Evolutionary conservation across 495 filamentous ascomycete genomes (phyloP).

Genomic region (Penicillium coprophilum): DNA sequence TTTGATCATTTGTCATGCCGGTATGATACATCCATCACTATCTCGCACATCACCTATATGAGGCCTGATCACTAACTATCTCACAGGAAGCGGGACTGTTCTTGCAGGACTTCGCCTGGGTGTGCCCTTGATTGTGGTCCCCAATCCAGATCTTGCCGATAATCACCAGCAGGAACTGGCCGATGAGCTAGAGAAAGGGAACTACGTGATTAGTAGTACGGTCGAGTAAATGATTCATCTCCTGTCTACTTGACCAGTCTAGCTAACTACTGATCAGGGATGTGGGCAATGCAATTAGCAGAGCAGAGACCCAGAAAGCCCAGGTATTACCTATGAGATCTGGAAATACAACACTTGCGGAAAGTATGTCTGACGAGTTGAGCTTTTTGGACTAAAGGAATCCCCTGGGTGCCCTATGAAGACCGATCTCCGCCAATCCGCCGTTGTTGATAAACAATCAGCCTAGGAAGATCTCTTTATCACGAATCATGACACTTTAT

Average conservation of each 20-base stretch:
- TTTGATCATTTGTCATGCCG: conserved; percentile 86
- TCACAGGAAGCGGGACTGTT: conserved; percentile 81
- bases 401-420: neutral
- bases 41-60: neutral
- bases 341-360: neutral
- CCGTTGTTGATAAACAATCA: neutral
- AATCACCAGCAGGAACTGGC: conserved; percentile 93
- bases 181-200: conserved; percentile 62
- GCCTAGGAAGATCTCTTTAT: neutral
- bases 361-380: conserved; percentile 4
- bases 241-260: neutral
- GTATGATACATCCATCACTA: conserved; percentile 42
- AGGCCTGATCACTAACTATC: neutral
- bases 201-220: conserved; percentile 66
- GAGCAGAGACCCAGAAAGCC: conserved; percentile 9
- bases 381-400: conserved; percentile 46
- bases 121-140: conserved; percentile 77
- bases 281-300: conserved; percentile 42
- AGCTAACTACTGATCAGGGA: conserved; percentile 35
- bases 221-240: conserved; percentile 52
- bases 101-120: conserved; percentile 70
- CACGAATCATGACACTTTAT: neutral
- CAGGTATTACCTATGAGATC: conserved; percentile 1
- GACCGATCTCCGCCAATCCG: neutral
- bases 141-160: conserved; percentile 77